Percentiles rank a stretch among this genome's conserved stretches.
Conservation (phyloP, 257 asterid species). For the Vinca minor region DNA sequence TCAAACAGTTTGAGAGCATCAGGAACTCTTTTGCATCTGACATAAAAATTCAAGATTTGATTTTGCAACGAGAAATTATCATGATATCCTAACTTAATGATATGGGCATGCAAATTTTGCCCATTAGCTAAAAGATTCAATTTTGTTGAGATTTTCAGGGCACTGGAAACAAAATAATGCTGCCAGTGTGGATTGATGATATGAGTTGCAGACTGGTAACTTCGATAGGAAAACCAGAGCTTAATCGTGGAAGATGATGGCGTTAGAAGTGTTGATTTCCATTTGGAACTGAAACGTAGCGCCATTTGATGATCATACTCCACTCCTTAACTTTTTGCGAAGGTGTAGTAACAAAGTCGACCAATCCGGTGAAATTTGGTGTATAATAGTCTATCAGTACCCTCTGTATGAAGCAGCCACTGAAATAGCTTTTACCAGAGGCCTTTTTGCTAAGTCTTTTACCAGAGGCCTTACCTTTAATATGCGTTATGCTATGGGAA, state of each 20-base stretch:
- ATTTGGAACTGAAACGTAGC: background rate
- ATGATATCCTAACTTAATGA: constrained; percentile 16
- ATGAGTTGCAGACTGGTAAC: background rate
- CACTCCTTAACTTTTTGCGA: too few relatives aligned
- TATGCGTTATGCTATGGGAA: too few relatives aligned
- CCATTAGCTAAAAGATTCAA: constrained; percentile 16
- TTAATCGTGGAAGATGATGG: background rate
- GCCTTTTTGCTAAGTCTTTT: too few relatives aligned
- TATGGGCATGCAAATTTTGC: constrained; percentile 11
- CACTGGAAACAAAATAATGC: constrained; percentile 8
- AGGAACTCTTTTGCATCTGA: constrained; percentile 3
- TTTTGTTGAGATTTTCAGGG: constrained; percentile 17
- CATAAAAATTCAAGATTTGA: constrained; percentile 16
- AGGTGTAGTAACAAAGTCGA: too few relatives aligned
- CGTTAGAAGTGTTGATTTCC: background rate
- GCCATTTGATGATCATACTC: constrained; percentile 10
- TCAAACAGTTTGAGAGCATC: constrained; percentile 20
- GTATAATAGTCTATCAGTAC: too few relatives aligned
- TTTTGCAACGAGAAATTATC: constrained; percentile 17
- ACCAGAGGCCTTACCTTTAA: too few relatives aligned
- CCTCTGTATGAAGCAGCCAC: too few relatives aligned
- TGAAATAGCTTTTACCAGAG: too few relatives aligned
- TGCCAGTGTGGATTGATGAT: background rate
- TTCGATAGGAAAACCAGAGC: background rate
- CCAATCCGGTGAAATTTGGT: too few relatives aligned